A percentile compares a stretch with the other conserved stretches of the same genome.
These are phyloP conservation scores for Vitis labrusca DNA, from an alignment of 164 flowering plant species.

Conservation along the genomic window DNA sequence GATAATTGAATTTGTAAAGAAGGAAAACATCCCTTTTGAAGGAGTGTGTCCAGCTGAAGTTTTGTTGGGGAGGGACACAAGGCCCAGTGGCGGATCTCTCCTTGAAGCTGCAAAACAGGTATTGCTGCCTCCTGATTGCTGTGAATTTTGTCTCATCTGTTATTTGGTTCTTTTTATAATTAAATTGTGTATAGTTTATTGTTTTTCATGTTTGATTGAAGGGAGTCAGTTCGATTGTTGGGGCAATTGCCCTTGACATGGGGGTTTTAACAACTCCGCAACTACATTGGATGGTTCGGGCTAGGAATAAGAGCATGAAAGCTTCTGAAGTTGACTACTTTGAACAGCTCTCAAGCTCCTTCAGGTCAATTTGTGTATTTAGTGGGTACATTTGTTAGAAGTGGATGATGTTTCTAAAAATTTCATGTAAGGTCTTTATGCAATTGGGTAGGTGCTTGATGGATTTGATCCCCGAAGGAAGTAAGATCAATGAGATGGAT, in stretches of 20 bases:
- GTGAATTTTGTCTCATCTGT: background rate
- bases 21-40: constrained; percentile 58
- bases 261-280: constrained; percentile 94
- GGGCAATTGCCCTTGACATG: constrained; percentile 60
- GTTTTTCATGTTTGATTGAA: constrained; percentile 17
- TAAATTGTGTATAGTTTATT: constrained; percentile 1
- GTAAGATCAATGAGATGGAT: constrained; percentile 10
- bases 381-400: background rate
- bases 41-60: constrained; percentile 48
- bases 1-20: constrained; percentile 57
- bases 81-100: constrained; percentile 88
- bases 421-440: background rate
- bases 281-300: constrained; percentile 95
- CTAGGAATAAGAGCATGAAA: constrained; percentile 60
- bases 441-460: constrained; percentile 56
- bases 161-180: background rate
- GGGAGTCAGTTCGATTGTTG: constrained; percentile 76
- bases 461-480: constrained; percentile 58
- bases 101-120: constrained; percentile 88
- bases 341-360: constrained; percentile 63
- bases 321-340: constrained; percentile 69
- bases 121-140: constrained; percentile 9
- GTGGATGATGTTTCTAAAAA: background rate
- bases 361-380: constrained; percentile 46
- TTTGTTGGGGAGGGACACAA: constrained; percentile 87